Evolutionary conservation across 495 filamentous ascomycete genomes (phyloP), one percentile per base, ranked within the genome.

Genomic region (Cercophora samala): DNA sequence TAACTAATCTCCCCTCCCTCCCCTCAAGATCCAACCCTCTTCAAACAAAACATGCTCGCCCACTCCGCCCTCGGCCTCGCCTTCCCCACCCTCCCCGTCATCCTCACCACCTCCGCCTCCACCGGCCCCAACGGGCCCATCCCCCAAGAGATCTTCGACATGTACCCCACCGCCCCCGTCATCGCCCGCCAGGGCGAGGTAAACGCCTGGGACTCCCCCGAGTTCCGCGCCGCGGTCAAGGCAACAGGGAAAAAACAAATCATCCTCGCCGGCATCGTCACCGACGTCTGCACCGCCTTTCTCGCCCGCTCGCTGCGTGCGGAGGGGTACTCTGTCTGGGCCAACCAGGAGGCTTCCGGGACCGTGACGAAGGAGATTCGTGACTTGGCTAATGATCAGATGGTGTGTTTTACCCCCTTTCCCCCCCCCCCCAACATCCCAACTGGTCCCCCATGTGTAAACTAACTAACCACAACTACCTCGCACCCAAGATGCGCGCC

Each of bases 261-360:
- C 66, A 90, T 93, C 73, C 68, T 93, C 1, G 89, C 78, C 17
- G 91, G 91, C 15, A 92, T 93, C 65, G 85, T 86, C 0, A 93
- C 90, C 0, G 90, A 93, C 73, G 91, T 93, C 67, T 91, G 88
- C 86, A 91, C 90, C 6, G 76, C 89, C 4, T 93, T 93, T 81
- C 79, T 91, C 24, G 88, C 91, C 0, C 83, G 92, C 52, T 90
- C 89, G 0, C 85, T 93, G 3, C 79, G 87, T 42, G 83, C 85
- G 17, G 91, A 86, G 24, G 91, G 91, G 25, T 93, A 91, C 74
- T 83, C 85, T n/a, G 91, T 93, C 58, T 92, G 82, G 72, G 90
- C 89, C 70, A 92, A 91, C 78, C 83, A 88, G 56, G 90, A 93
- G 66, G 90, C 89, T 3, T 86, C 82, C 11, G 90, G 90, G 3